phyloP scores from a whole-genome alignment of 495 filamentous ascomycete genomes.

The Bombardia bombarda region DNA sequence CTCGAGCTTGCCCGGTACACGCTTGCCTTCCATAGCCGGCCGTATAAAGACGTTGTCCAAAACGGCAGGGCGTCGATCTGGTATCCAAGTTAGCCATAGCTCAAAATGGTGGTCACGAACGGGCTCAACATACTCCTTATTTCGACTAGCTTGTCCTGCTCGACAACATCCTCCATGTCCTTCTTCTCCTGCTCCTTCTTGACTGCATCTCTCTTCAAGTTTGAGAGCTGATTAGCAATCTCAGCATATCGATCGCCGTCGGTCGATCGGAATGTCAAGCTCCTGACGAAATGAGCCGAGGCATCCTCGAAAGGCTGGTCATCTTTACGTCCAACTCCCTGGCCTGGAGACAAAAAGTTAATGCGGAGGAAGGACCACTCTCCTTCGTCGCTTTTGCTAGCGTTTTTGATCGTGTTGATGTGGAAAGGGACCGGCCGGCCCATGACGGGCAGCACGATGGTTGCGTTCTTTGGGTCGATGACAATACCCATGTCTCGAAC shows the following conservation, averaged over 20 bases:
- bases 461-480: conserved; percentile 82
- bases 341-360: conserved; percentile 94
- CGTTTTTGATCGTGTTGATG: conserved; percentile 98
- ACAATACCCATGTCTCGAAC: conserved; percentile 80
- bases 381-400: conserved; percentile 88
- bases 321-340: conserved; percentile 96
- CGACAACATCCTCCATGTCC: conserved; percentile 99
- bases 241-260: conserved; percentile 81
- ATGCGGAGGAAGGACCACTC: conserved; percentile 91
- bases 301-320: conserved; percentile 98
- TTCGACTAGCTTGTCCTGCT: conserved; percentile 93
- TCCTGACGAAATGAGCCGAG: conserved; percentile 89
- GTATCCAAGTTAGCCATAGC: conserved; percentile 12
- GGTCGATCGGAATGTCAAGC: conserved; percentile 85
- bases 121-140: conserved; percentile 59
- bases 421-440: conserved; percentile 97
- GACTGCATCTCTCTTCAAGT: conserved; percentile 83
- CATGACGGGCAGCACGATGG: conserved; percentile 92
- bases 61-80: conserved; percentile 77
- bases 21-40: conserved; percentile 90
- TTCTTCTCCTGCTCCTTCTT: conserved; percentile 97
- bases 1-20: conserved; percentile 88
- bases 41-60: conserved; percentile 91
- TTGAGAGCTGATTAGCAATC: conserved; percentile 82
- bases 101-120: background rate